These are phyloP conservation scores for Pseudogymnoascus sp. DNA, from an alignment of 2,329 filamentous ascomycete species.

Conservation along the genomic window DNA sequence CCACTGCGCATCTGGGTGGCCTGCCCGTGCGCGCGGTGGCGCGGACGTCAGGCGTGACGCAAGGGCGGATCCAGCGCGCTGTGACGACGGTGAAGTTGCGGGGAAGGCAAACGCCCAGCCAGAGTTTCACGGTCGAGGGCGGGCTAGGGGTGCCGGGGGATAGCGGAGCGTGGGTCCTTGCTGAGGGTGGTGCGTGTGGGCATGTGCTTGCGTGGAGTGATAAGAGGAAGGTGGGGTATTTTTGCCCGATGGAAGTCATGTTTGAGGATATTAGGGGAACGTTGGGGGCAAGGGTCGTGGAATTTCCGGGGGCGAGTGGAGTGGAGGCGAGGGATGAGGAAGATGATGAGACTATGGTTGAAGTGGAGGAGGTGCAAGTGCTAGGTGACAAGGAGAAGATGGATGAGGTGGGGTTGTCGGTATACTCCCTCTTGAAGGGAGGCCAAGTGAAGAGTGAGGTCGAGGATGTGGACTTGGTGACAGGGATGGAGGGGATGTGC, in stretches of 20 bases:
- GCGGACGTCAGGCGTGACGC: conserved; percentile 76
- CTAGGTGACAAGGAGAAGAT: neutral
- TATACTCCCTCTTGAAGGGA: conserved; percentile 1
- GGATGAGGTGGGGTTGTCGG: neutral
- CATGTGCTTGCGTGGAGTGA: conserved; percentile 86
- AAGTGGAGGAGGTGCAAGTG: neutral
- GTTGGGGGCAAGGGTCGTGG: conserved; percentile 63
- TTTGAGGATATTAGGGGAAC: conserved; percentile 79
- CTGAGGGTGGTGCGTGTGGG: conserved; percentile 76
- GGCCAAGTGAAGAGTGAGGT: neutral
- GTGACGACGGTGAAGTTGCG: conserved; percentile 84
- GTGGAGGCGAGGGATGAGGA: neutral
- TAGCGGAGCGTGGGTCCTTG: conserved; percentile 87
- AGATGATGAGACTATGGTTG: neutral
- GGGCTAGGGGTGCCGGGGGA: conserved; percentile 71
- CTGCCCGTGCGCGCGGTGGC: conserved; percentile 82
- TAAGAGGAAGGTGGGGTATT: conserved; percentile 76
- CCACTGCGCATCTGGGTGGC: conserved; percentile 59
- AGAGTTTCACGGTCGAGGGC: conserved; percentile 57
- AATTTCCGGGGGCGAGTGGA: conserved; percentile 49
- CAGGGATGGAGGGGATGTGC: conserved; percentile 6
- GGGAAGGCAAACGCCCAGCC: conserved; percentile 72
- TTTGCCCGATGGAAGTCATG: conserved; percentile 90
- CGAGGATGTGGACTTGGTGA: neutral
- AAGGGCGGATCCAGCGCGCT: conserved; percentile 68